A percentile compares a stretch with the other conserved stretches of the same genome.
Conservation (phyloP, 306 rosid species). For the Glycine latifolia region DNA sequence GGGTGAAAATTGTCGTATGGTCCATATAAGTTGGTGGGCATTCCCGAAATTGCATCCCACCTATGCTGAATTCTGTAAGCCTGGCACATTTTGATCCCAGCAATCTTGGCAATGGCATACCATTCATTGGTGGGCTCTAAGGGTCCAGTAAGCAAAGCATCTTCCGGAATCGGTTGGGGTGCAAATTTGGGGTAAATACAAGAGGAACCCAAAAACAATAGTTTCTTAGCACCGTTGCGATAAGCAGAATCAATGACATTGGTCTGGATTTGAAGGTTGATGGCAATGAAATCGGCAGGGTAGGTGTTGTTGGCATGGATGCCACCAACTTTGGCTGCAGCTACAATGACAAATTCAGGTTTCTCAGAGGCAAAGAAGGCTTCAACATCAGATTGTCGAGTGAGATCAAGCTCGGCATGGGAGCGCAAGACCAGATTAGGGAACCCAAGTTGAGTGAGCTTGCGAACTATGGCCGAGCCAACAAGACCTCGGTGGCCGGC, state of each 20-base stretch:
- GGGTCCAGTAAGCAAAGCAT: constrained; percentile 80
- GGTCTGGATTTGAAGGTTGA: constrained; percentile 95
- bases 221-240: constrained; percentile 74
- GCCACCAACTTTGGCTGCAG: constrained; percentile 99
- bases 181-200: constrained; percentile 97
- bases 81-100: constrained; percentile 97
- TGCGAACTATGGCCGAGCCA: constrained; percentile 90
- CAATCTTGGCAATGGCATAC: constrained; percentile 85
- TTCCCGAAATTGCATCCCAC: constrained; percentile 95
- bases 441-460: constrained; percentile 76
- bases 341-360: constrained; percentile 80
- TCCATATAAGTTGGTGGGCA: constrained; percentile 95
- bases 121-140: constrained; percentile 97
- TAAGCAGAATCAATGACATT: constrained; percentile 81
- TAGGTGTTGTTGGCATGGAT: constrained; percentile 95
- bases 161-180: constrained; percentile 91
- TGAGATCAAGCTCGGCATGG: constrained; percentile 89
- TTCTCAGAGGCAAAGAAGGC: constrained; percentile 79
- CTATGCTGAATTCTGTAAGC: constrained; percentile 83
- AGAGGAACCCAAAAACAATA: constrained; percentile 88
- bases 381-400: constrained; percentile 84
- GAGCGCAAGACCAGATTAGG: constrained; percentile 69
- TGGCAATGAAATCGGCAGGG: constrained; percentile 87
- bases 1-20: constrained; percentile 89
- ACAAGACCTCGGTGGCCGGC: constrained; percentile 97